Evolutionary conservation across 148 eudicot genomes (phyloP).

Genomic region (Linanthus parryae): DNA sequence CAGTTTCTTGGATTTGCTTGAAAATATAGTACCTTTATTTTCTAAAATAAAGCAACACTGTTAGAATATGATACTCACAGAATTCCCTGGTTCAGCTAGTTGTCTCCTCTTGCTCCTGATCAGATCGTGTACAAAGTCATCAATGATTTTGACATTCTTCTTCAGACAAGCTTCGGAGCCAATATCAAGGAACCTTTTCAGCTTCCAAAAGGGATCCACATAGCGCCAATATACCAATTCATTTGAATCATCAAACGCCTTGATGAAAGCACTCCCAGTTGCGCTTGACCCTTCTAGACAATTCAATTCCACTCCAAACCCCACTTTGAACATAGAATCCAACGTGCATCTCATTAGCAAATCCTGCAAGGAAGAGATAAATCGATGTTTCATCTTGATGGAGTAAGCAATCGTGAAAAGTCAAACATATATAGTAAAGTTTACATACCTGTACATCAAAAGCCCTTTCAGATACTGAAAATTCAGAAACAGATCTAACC

Average conservation of each 20-base stretch:
- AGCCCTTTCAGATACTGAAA: conserved; percentile 13
- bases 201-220: conserved; percentile 62
- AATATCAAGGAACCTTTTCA: conserved; percentile 49
- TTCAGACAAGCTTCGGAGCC: conserved; percentile 58
- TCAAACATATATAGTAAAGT: too few species aligned
- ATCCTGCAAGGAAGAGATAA: conserved; percentile 62
- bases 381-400: too few species aligned
- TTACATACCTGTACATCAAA: conserved; percentile 64
- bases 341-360: conserved; percentile 58
- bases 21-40: not conserved
- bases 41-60: not conserved
- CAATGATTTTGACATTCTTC: conserved; percentile 40
- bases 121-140: conserved; percentile 43
- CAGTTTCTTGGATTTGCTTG: too few species aligned
- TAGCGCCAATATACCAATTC: conserved; percentile 45
- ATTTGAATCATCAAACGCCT: conserved; percentile 74
- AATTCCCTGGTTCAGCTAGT: conserved; percentile 20
- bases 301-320: conserved; percentile 75
- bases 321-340: conserved; percentile 77
- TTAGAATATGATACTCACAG: conserved; percentile 16
- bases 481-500: conserved; percentile 23
- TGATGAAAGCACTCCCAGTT: conserved; percentile 48
- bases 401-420: too few species aligned
- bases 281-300: conserved; percentile 57
- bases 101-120: conserved; percentile 42